phyloP scores from a whole-genome alignment of 192 early-diverging fungal species.

The Rhizophagus prolifer region DNA sequence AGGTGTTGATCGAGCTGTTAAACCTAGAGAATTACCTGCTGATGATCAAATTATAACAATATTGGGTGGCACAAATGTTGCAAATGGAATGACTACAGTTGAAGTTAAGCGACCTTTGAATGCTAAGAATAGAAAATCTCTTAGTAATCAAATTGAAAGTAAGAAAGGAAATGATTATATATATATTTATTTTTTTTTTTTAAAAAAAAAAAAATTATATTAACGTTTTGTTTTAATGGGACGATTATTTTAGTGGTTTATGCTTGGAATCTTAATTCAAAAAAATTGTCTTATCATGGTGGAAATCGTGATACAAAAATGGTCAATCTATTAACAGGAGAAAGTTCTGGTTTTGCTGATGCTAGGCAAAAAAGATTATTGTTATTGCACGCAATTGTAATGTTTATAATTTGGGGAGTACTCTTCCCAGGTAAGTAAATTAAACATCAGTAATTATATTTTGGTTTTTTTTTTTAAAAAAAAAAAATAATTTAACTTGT shows the following conservation, averaged over 20 bases:
- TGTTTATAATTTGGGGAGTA: neutral
- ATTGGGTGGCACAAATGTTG: neutral
- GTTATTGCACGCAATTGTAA: neutral
- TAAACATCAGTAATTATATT: too few species aligned
- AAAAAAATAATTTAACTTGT: neutral
- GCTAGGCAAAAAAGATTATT: neutral
- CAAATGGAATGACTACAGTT: neutral
- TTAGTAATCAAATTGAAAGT: neutral
- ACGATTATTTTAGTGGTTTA: neutral
- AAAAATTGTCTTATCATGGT: neutral
- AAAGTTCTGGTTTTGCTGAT: neutral
- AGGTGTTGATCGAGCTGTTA: neutral
- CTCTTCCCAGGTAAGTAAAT: neutral
- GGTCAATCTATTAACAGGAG: neutral
- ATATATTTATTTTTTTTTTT: neutral
- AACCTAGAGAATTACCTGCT: neutral
- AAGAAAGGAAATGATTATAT: neutral
- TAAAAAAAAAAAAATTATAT: neutral
- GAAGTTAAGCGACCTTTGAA: neutral
- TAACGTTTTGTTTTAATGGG: neutral
- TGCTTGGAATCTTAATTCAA: neutral
- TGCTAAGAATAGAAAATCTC: neutral
- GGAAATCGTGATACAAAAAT: neutral
- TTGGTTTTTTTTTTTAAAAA: neutral
- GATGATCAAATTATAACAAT: neutral